Conservation (phyloP, 768 basidiomycete species). For the Albatrellus ellisii region DNA sequence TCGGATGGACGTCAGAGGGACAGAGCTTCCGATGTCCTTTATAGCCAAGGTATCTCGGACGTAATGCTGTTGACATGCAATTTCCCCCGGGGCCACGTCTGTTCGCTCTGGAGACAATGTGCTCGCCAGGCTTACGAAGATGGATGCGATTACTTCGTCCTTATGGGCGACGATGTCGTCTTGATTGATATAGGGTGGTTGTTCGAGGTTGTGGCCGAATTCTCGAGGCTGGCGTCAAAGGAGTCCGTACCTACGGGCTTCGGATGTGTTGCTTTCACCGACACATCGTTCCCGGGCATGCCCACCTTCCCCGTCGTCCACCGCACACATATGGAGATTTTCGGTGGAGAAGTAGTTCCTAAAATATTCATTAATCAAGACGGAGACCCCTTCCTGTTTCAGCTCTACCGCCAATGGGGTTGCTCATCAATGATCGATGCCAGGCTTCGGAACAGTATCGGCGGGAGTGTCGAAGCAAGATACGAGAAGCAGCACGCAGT, state of each 20-base stretch:
- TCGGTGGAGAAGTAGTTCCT: conserved; percentile 36
- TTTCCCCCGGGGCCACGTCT: conserved; percentile 34
- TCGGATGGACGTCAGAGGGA: too few relatives aligned
- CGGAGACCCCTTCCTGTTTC: conserved; percentile 43
- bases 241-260: conserved; percentile 29
- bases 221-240: conserved; percentile 21
- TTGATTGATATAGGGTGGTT: conserved; percentile 42
- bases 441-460: conserved; percentile 31
- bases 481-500: conserved; percentile 31
- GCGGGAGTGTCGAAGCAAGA: conserved; percentile 31
- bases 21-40: conserved; percentile 26
- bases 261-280: conserved; percentile 46
- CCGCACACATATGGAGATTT: conserved; percentile 41
- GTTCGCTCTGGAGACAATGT: conserved; percentile 38
- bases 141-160: conserved; percentile 34
- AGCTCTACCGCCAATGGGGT: conserved; percentile 45
- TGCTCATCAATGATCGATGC: conserved; percentile 32
- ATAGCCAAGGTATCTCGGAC: conserved; percentile 23
- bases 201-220: conserved; percentile 26
- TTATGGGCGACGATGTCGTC: conserved; percentile 44
- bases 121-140: conserved; percentile 36
- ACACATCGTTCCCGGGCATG: conserved; percentile 43
- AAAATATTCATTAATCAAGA: conserved; percentile 44
- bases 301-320: conserved; percentile 49
- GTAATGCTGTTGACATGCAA: conserved; percentile 25